Percentiles rank a stretch among this genome's conserved stretches.
Evolutionary conservation across 2,329 filamentous ascomycete genomes (phyloP).

Genomic region (Colletotrichum karsti): DNA sequence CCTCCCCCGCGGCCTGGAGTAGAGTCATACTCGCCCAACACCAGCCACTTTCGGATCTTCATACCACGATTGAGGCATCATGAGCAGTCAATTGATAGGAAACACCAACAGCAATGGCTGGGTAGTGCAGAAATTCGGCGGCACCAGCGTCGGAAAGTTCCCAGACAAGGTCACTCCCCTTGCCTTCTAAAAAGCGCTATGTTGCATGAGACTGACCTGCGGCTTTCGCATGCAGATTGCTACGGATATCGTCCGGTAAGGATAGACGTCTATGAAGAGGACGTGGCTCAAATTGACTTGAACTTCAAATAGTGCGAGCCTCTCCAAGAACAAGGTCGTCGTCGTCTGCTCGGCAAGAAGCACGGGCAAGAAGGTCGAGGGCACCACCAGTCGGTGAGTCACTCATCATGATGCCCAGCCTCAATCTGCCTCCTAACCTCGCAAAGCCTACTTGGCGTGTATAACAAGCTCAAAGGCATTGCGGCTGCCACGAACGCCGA

Average conservation of each 20-base stretch:
- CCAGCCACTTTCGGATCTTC: not conserved
- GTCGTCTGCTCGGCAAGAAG: conserved; percentile 96
- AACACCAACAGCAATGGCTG: conserved; percentile 63
- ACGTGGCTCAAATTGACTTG: conserved; percentile 28
- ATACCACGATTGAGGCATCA: conserved; percentile 11
- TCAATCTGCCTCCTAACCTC: not conserved
- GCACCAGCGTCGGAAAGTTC: conserved; percentile 95
- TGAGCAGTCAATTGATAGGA: conserved; percentile 28
- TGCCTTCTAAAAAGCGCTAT: conserved; percentile 17
- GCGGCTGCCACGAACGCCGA: conserved; percentile 61
- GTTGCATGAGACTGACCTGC: conserved; percentile 39
- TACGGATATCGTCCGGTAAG: conserved; percentile 73
- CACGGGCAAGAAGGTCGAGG: conserved; percentile 91
- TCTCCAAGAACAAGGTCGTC: conserved; percentile 79
- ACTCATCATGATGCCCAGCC: conserved; percentile 24
- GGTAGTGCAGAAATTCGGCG: conserved; percentile 95
- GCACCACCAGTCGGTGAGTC: conserved; percentile 92
- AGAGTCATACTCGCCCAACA: conserved; percentile 18
- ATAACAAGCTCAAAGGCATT: conserved; percentile 63
- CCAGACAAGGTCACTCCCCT: conserved; percentile 72
- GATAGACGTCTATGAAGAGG: not conserved
- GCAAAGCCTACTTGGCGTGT: conserved; percentile 65
- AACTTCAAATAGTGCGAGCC: conserved; percentile 57
- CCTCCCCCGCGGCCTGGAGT: conserved; percentile 1
- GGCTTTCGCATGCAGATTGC: conserved; percentile 56